Base-by-base conservation (phyloP, 192 early-diverging fungal species). In the Coemansia erecta region DNA sequence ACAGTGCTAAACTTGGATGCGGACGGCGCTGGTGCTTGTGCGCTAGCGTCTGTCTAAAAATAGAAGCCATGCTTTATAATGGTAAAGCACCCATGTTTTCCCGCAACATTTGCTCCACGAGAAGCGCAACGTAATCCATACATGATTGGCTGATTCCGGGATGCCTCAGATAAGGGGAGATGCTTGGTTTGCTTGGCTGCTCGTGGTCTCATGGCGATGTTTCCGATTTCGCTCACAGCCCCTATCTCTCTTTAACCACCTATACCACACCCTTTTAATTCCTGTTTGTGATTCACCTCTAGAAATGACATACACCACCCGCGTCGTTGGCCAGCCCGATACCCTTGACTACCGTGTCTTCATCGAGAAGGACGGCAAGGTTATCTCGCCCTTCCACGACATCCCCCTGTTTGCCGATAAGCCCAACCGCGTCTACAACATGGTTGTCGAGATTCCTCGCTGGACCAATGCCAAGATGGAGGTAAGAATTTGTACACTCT, bases 381-480 rank as follows among this genome's bases (percentile, higher is more conserved):
- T 88, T 28, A 70, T 97, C 57, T 97, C 94, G 57, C 86, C 93
- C 61, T 99, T 95, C 87, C 97, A 97, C 83, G 95, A 99, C 83
- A 97, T 98, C 60, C 97, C 97, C 23, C 84, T 97, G 22, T 94
- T 86, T 68, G 94, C 93, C 61, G 92, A 96, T 72, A 86, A 85
- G 54, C 89, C 89, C 52, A 93, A 94, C 79, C 91, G 88, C 40
- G 83, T 97, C 60, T 85, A 93, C 77, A 98, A 98, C 91, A 95
- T 97, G 91, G 85, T 99, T 67, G 95, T 99, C 58, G 97, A 97
- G 81, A 93, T 97, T 51, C 97, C 97, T 52, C 86, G 95, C 61
- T 99, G 95, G 97, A 89, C 94, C 68, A 98, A 98, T 82, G 97
- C 93, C 73, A 98, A 98, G 87, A 83, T 97, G 64, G 97, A 97